A percentile compares a stretch with the other conserved stretches of the same genome.
Evolutionary conservation across 805 yeast species (phyloP).

Genomic region (Saccharomycopsis guyanensis): DNA sequence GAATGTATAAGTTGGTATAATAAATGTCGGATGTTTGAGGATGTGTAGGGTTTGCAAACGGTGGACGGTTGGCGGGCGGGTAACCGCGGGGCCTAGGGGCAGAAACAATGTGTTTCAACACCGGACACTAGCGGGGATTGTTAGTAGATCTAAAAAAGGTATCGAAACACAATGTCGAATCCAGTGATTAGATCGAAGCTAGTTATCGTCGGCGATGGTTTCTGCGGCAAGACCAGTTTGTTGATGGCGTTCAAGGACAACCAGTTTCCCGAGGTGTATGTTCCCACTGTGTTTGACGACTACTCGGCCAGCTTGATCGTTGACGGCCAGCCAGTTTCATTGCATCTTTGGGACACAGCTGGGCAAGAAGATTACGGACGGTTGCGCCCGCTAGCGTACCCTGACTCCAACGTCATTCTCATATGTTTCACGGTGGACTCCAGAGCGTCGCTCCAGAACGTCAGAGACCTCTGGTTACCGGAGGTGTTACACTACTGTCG

Average conservation of each 20-base stretch:
- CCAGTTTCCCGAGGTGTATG: constrained; percentile 57
- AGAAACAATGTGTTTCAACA: no score
- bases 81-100: no score
- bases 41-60: no score
- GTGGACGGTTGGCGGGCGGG: no score
- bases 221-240: constrained; percentile 48
- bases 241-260: constrained; percentile 54
- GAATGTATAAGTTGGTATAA: no score
- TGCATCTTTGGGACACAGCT: constrained; percentile 62
- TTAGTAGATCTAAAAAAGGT: no score
- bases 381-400: constrained; percentile 51
- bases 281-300: constrained; percentile 59
- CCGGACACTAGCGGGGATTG: no score
- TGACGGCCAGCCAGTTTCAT: constrained; percentile 43
- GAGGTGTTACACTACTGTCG: constrained; percentile 54
- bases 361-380: constrained; percentile 60
- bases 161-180: not conserved
- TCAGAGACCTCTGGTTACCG: constrained; percentile 45
- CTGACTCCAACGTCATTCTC: constrained; percentile 53
- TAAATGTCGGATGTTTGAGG: no score
- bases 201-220: constrained; percentile 47
- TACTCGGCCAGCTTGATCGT: constrained; percentile 51
- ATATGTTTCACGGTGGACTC: constrained; percentile 51
- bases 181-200: constrained; percentile 29
- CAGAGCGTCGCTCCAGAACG: constrained; percentile 46